Evolutionary conservation across 164 flowering plant genomes (phyloP).

Genomic region (Brasenia schreberi): DNA sequence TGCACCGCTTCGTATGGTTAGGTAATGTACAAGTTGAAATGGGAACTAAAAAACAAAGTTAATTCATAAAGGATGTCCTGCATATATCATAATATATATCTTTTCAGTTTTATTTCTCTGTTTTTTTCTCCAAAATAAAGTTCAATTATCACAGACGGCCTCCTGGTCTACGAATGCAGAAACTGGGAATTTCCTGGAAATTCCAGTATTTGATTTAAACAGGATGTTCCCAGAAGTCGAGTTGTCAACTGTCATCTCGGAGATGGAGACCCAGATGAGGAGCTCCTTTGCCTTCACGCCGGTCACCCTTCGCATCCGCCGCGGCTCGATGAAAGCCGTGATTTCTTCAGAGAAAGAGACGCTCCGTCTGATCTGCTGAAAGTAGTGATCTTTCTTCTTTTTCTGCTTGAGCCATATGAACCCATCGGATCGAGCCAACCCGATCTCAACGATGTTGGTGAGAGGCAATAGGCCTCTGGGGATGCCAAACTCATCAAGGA

Average conservation of each 20-base stretch:
- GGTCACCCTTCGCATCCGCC: not conserved
- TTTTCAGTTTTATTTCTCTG: too few relatives aligned
- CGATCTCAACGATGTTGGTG: not conserved
- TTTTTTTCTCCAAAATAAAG: too few relatives aligned
- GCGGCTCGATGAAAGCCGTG: not conserved
- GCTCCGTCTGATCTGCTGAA: not conserved
- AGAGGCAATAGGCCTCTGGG: not conserved
- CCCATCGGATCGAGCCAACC: not conserved
- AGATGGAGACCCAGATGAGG: not conserved
- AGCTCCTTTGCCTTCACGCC: not conserved
- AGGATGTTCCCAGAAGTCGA: not conserved
- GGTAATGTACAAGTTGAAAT: too few relatives aligned
- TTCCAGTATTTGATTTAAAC: not conserved
- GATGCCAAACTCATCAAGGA: not conserved
- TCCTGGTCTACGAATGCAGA: not conserved
- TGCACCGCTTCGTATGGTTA: too few relatives aligned
- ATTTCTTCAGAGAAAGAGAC: not conserved
- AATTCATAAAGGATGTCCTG: too few relatives aligned
- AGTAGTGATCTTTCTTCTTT: not conserved
- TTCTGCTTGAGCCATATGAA: not conserved
- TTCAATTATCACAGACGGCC: too few relatives aligned
- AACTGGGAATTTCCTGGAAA: not conserved
- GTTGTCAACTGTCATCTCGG: not conserved
- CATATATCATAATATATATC: too few relatives aligned
- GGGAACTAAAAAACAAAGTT: too few relatives aligned